Base-by-base conservation (phyloP, 2,329 filamentous ascomycete genomes). In the Talaromyces sp. region DNA sequence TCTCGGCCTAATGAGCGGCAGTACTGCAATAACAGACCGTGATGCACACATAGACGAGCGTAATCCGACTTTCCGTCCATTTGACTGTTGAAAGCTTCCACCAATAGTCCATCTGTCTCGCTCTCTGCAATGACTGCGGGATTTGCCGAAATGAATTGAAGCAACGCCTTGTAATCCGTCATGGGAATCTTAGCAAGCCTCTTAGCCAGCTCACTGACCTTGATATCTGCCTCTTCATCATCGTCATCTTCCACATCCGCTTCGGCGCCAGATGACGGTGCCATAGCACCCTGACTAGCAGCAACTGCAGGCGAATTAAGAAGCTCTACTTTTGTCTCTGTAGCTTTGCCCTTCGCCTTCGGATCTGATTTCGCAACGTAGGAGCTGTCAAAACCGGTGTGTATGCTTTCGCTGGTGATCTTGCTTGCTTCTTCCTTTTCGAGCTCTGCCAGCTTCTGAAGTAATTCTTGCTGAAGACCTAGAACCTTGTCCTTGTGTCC, bases 11-110 rank as follows among this genome's bases (percentile, higher is more conserved):
- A 83, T 46, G 92, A 89, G 9, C 93, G 87, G 79, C 95, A 99
- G 80, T 99, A 99, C 76, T 99, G 95, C 44, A 99, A 80, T 12
- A 99, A 82, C 16, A 98, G 82, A 2, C 90, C 93, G 75, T 98
- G 93, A 77, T 99, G 95, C 23, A 99, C 92, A 76, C 88, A 97
- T 74, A 93, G 91, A 55, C 88, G 86, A 3, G 91, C 87, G 68
- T 89, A 86, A n/a, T 91, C 88, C 61, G 89, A 86, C 67, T 90
- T 86, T 62, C 86, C 85, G 66, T 91, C 88, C 64, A 96, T 84
- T 67, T 93, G 90, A 0, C 88, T 87, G 73, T 96, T 93, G 78
- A 99, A 98, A 0, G 93, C 95, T 77, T 96, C 86, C 58, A 96
- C 88, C 14, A 99, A 83, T 9, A 99, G 82, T 16, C 92, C 93